phyloP scores from a whole-genome alignment of 1,139 yeast species.

The Taphrina flavorubra region DNA sequence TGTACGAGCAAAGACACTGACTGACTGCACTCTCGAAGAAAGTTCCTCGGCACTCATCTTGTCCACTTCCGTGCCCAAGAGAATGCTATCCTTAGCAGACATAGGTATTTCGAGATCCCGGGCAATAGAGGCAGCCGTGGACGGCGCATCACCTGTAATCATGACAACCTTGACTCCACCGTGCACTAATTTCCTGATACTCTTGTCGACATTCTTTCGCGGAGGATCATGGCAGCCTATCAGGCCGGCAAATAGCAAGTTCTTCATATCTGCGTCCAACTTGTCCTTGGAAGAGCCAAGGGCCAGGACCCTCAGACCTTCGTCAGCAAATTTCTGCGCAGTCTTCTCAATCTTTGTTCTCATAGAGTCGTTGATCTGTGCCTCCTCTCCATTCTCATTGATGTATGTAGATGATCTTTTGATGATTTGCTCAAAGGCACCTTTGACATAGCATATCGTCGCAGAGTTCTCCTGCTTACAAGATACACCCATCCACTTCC shows the following conservation, averaged over 20 bases:
- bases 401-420: conserved; percentile 65
- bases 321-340: conserved; percentile 71
- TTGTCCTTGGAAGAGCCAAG: conserved; percentile 55
- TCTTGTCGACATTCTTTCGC: conserved; percentile 75
- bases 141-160: conserved; percentile 96
- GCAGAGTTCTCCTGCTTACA: conserved; percentile 65
- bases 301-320: conserved; percentile 88
- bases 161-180: conserved; percentile 96
- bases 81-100: conserved; percentile 64
- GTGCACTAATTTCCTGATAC: conserved; percentile 73
- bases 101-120: conserved; percentile 90
- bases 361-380: conserved; percentile 60
- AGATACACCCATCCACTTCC: conserved; percentile 89
- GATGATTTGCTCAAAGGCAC: conserved; percentile 83
- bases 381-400: conserved; percentile 62
- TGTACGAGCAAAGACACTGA: conserved; percentile 92
- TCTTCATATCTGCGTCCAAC: conserved; percentile 52
- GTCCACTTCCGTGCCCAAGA: conserved; percentile 85
- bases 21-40: conserved; percentile 74
- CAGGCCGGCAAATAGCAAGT: conserved; percentile 77
- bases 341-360: conserved; percentile 59
- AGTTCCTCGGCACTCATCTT: conserved; percentile 70
- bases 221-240: conserved; percentile 98
- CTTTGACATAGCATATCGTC: conserved; percentile 73
- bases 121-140: conserved; percentile 91